Percentiles rank a stretch among this genome's conserved stretches.
phyloP scores from a whole-genome alignment of 164 flowering plant species.

The Berberis vulgaris region DNA sequence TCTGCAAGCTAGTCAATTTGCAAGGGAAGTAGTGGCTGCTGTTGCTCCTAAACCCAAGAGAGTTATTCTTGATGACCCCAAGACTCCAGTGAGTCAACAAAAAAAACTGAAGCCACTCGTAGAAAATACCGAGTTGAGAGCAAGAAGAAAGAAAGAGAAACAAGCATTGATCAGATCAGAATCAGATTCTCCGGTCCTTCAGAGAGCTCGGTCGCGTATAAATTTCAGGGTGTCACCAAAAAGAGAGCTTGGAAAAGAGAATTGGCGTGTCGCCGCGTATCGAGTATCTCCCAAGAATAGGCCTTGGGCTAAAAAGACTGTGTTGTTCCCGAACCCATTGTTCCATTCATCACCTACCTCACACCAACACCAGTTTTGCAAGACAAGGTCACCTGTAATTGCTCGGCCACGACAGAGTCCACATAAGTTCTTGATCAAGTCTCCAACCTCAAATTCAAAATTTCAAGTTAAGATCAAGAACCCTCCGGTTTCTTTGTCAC shows the following conservation, averaged over 20 bases:
- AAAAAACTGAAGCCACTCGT: conserved; percentile 27
- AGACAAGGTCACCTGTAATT: conserved; percentile 61
- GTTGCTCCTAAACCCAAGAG: conserved; percentile 33
- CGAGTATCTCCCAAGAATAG: conserved; percentile 71
- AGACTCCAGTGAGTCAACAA: conserved; percentile 48
- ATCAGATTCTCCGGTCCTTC: conserved; percentile 35
- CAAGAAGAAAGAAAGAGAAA: conserved; percentile 67
- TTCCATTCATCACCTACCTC: conserved; percentile 49
- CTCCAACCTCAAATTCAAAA: conserved; percentile 44
- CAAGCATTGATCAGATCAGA: conserved; percentile 41
- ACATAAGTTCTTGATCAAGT: conserved; percentile 75
- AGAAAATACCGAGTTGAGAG: conserved; percentile 22
- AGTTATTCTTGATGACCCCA: conserved; percentile 41
- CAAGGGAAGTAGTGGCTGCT: conserved; percentile 52
- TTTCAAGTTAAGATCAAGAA: conserved; percentile 45
- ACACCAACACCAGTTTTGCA: conserved; percentile 42
- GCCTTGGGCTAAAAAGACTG: conserved; percentile 85
- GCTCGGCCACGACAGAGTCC: conserved; percentile 35
- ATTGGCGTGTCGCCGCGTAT: conserved; percentile 36
- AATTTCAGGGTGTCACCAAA: conserved; percentile 62
- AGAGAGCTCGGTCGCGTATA: conserved; percentile 63
- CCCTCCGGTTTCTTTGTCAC: conserved; percentile 34
- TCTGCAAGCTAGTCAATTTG: conserved; percentile 69
- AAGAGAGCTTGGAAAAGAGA: conserved; percentile 34
- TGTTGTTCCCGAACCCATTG: conserved; percentile 81